Percentiles rank a stretch among this genome's conserved stretches.
phyloP scores from a whole-genome alignment of 2,329 filamentous ascomycete species.

The Uncinocarpus reesii region DNA sequence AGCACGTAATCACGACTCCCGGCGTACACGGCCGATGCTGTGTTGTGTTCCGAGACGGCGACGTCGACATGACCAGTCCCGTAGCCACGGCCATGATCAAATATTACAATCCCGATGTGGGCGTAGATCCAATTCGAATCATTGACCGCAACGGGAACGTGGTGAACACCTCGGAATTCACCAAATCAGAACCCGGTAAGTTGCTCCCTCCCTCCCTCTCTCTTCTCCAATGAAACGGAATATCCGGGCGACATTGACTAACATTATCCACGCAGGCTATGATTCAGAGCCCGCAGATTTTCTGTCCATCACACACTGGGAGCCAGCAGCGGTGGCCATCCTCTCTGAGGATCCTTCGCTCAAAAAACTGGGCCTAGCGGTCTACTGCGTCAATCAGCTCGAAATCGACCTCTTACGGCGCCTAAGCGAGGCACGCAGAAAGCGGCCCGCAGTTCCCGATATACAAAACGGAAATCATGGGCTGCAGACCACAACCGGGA shows the following conservation, averaged over 20 bases:
- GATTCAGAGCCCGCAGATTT: slow-evolving; percentile 10
- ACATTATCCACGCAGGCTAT: slow-evolving; percentile 7
- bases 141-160: not conserved
- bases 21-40: slow-evolving; percentile 12
- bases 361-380: slow-evolving; percentile 10
- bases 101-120: slow-evolving; percentile 12
- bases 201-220: not conserved
- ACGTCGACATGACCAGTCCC: slow-evolving; percentile 4
- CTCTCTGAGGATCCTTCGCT: slow-evolving; percentile 10
- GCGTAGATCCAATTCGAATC: slow-evolving; percentile 1
- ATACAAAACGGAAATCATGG: not conserved
- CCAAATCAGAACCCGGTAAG: not conserved
- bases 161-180: not conserved
- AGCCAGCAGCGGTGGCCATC: slow-evolving; percentile 12
- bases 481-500: not conserved
- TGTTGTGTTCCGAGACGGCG: slow-evolving; percentile 10
- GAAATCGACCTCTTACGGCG: slow-evolving; percentile 12
- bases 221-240: not conserved
- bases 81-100: slow-evolving; percentile 13
- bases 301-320: slow-evolving; percentile 13
- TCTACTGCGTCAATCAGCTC: slow-evolving; percentile 8
- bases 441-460: not conserved
- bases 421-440: slow-evolving; percentile 1
- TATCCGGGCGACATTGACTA: not conserved
- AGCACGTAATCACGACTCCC: not conserved